A percentile compares a stretch with the other conserved stretches of the same genome.
phyloP scores from a whole-genome alignment of 208 protist species.

The Angomonas deanei region DNA sequence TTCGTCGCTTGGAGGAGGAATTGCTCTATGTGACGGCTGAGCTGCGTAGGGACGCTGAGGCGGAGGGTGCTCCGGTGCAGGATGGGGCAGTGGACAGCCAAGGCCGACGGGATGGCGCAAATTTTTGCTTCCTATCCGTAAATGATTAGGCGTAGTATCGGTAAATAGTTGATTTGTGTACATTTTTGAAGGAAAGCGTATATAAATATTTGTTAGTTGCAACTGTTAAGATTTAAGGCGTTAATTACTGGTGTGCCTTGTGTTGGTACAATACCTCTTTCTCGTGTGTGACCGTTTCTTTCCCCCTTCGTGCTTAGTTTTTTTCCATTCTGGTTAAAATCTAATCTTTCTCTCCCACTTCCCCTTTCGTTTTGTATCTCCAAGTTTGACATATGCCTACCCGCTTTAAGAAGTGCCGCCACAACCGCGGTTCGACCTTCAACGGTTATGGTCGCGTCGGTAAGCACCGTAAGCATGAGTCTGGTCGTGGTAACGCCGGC shows the following conservation, averaged over 20 bases:
- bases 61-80: neutral
- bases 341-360: constrained; percentile 9
- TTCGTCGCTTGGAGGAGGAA: constrained; percentile 24
- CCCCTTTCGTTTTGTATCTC: constrained; percentile 9
- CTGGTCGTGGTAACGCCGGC: constrained; percentile 99
- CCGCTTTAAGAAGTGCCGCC: constrained; percentile 90
- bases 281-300: too few species aligned
- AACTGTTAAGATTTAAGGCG: too few species aligned
- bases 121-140: neutral
- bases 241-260: too few species aligned
- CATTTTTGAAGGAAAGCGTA: too few species aligned
- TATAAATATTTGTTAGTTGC: too few species aligned
- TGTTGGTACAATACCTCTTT: too few species aligned
- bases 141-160: too few species aligned
- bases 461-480: constrained; percentile 99
- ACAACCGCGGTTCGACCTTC: constrained; percentile 90
- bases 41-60: neutral
- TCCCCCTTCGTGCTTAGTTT: neutral
- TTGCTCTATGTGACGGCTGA: constrained; percentile 12
- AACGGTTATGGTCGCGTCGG: constrained; percentile 92
- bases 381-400: constrained; percentile 72
- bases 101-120: neutral
- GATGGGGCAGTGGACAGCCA: neutral
- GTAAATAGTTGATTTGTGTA: too few species aligned
- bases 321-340: neutral